Percentiles rank a stretch among this genome's conserved stretches.
phyloP scores from a whole-genome alignment of 2,329 filamentous ascomycete genomes.

The Decorospora gaudefroyi region DNA sequence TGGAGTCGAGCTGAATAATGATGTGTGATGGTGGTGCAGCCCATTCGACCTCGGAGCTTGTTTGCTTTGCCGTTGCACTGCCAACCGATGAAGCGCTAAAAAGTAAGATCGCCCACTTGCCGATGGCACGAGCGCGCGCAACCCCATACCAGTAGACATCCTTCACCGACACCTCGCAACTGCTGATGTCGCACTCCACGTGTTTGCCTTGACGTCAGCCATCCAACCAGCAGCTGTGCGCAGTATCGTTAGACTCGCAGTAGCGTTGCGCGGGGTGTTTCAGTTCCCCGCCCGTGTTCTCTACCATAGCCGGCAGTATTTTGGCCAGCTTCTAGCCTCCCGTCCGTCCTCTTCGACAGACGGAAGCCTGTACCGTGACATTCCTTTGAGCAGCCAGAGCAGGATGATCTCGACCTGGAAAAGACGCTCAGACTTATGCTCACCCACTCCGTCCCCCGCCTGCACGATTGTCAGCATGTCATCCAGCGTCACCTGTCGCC shows the following conservation, averaged over 20 bases:
- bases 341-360: conserved; percentile 16
- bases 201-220: conserved; percentile 14
- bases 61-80: conserved; percentile 23
- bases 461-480: conserved; percentile 27
- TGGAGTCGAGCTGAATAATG: conserved; percentile 8
- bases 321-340: conserved; percentile 14
- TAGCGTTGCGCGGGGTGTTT: conserved; percentile 10
- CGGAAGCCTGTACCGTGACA: conserved; percentile 15
- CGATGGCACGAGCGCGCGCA: conserved; percentile 14
- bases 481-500: conserved; percentile 33
- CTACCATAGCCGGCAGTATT: conserved; percentile 15
- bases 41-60: conserved; percentile 15
- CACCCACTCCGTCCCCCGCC: conserved; percentile 22
- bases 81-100: conserved; percentile 16
- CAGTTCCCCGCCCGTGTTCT: conserved; percentile 6
- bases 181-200: conserved; percentile 2
- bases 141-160: conserved; percentile 7
- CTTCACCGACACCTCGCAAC: background rate
- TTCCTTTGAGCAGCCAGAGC: conserved; percentile 20
- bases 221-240: conserved; percentile 8
- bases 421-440: too few relatives aligned
- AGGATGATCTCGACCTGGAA: too few relatives aligned
- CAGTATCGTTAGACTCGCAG: conserved; percentile 4
- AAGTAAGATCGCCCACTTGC: conserved; percentile 12
- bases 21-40: conserved; percentile 16